Conservation (phyloP, 2,329 filamentous ascomycete species). For the Septoria linicola region DNA sequence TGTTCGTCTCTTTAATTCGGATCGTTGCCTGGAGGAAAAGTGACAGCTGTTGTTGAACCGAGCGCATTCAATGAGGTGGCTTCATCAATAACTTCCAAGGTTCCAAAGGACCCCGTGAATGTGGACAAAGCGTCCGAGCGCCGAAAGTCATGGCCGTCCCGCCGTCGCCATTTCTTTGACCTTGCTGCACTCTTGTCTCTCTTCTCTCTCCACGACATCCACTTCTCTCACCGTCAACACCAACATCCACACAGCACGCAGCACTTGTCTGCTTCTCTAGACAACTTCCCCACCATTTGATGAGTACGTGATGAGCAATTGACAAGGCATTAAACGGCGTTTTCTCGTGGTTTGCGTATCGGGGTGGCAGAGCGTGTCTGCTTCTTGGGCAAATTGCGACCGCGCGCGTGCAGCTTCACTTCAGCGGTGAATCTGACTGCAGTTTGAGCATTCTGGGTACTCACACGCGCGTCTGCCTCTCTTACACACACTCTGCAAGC, state of each 20-base stretch:
- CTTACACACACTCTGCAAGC: slow-evolving; percentile 13
- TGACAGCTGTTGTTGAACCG: background rate
- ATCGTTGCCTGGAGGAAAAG: background rate
- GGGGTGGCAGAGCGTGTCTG: slow-evolving; percentile 21
- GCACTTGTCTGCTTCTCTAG: slow-evolving; percentile 15
- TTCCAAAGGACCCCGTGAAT: too few species aligned
- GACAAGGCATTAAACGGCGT: slow-evolving; percentile 23
- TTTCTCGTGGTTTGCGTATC: slow-evolving; percentile 21
- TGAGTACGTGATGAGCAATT: slow-evolving; percentile 28
- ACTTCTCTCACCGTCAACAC: slow-evolving; percentile 5
- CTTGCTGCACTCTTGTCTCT: slow-evolving; percentile 1
- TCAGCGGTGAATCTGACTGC: slow-evolving; percentile 19
- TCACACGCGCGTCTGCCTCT: slow-evolving; percentile 17
- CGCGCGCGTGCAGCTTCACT: slow-evolving; percentile 10
- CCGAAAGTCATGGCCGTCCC: too few species aligned
- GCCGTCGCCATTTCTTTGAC: too few species aligned
- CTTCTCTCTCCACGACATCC: background rate
- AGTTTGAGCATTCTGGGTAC: background rate
- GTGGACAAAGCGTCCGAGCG: too few species aligned
- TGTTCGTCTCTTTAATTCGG: too few species aligned
- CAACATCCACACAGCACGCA: slow-evolving; percentile 8
- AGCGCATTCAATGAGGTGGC: too few species aligned
- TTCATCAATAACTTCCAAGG: too few species aligned
- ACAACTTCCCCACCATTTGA: slow-evolving; percentile 13
- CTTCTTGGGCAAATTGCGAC: slow-evolving; percentile 26